Conservation (phyloP, 495 filamentous ascomycete species). For the Penicillium tannophilum region DNA sequence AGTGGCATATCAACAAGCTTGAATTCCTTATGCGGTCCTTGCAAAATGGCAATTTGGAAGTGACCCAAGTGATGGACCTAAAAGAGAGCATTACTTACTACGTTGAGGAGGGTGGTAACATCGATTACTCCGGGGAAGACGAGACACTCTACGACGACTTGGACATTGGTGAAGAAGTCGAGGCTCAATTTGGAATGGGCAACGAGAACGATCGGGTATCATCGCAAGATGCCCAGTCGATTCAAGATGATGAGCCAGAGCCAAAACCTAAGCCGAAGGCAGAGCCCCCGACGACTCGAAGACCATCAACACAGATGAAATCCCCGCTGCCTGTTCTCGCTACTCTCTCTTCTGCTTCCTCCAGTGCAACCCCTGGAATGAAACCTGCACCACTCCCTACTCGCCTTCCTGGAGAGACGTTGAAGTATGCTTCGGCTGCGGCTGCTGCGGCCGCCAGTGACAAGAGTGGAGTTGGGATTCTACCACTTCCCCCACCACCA, state of each 20-base stretch:
- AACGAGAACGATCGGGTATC: constrained; percentile 84
- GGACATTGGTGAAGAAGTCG: constrained; percentile 84
- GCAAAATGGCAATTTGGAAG: constrained; percentile 89
- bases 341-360: constrained; percentile 62
- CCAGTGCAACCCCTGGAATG: constrained; percentile 71
- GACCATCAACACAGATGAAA: constrained; percentile 90
- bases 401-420: constrained; percentile 79
- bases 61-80: constrained; percentile 78
- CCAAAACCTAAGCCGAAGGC: constrained; percentile 55
- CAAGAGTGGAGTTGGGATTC: constrained; percentile 84
- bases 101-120: constrained; percentile 82
- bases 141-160: constrained; percentile 96
- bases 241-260: constrained; percentile 81
- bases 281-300: constrained; percentile 55
- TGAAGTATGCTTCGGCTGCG: constrained; percentile 96
- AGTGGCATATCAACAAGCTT: constrained; percentile 92
- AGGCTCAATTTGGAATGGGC: constrained; percentile 77
- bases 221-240: constrained; percentile 91
- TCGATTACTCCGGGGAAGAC: constrained; percentile 84
- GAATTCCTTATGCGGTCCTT: constrained; percentile 87
- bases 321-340: constrained; percentile 89
- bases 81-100: constrained; percentile 95
- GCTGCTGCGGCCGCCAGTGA: constrained; percentile 93
- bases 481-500: constrained; percentile 88
- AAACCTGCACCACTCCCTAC: constrained; percentile 90